phyloP scores from a whole-genome alignment of 1,284 basidiomycete species.

The Ustilago vetiveriae region DNA sequence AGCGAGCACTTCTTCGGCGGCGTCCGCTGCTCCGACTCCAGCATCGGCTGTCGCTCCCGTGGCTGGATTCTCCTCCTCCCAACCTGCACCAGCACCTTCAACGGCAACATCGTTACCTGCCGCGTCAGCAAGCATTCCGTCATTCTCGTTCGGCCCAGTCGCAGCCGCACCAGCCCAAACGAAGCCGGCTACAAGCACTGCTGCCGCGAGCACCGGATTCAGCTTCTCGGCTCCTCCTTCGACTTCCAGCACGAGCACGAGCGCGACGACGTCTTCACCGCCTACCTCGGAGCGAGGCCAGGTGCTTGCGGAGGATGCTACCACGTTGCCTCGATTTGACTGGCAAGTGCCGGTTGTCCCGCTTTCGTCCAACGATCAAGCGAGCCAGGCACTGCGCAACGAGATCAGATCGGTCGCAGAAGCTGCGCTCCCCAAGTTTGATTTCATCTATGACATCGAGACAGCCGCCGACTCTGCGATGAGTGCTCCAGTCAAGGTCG shows the following conservation, averaged over 20 bases:
- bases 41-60: conserved; percentile 8
- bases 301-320: conserved; percentile 20
- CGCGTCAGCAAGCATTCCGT: conserved; percentile 5
- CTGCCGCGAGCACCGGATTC: conserved; percentile 16
- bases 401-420: conserved; percentile 36
- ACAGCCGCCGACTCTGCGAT: neutral
- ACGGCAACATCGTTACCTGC: conserved; percentile 4
- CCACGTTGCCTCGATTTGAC: conserved; percentile 27
- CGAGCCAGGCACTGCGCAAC: conserved; percentile 24
- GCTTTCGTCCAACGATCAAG: neutral
- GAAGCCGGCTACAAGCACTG: conserved; percentile 6
- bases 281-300: conserved; percentile 13
- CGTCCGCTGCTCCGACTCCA: neutral
- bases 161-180: conserved; percentile 6
- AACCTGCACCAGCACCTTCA: conserved; percentile 10
- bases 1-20: neutral
- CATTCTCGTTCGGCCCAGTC: conserved; percentile 31
- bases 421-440: conserved; percentile 34
- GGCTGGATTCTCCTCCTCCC: conserved; percentile 18
- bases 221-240: conserved; percentile 20
- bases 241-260: neutral
- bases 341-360: conserved; percentile 13
- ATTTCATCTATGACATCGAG: conserved; percentile 37
- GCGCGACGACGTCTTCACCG: neutral
- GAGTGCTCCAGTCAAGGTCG: neutral